Evolutionary conservation across 129 eudicot species (phyloP).

Genomic region (Smallanthus sonchifolius): DNA sequence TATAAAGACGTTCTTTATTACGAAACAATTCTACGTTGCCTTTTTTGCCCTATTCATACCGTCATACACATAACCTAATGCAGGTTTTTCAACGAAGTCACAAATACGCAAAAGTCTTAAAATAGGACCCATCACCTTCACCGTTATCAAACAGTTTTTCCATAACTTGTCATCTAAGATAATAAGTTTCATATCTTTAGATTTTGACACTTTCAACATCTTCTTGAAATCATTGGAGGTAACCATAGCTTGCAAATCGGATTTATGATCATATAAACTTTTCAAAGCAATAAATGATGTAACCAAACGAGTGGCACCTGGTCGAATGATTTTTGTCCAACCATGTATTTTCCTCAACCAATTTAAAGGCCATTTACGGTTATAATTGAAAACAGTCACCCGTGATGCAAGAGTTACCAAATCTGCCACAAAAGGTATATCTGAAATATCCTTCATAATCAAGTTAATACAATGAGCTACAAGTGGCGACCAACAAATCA

Average conservation of each 20-base stretch:
- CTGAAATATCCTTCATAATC: neutral
- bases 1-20: neutral
- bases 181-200: neutral
- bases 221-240: neutral
- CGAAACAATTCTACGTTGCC: neutral
- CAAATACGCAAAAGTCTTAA: neutral
- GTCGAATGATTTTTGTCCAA: constrained; percentile 1
- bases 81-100: neutral
- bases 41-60: neutral
- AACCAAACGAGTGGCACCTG: neutral
- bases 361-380: constrained; percentile 1
- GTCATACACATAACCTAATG: constrained; percentile 5
- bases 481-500: neutral
- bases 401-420: constrained; percentile 1
- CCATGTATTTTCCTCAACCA: constrained; percentile 1
- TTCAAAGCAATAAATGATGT: constrained; percentile 1
- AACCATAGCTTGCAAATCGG: constrained; percentile 5
- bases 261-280: neutral
- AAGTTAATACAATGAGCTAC: neutral
- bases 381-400: neutral
- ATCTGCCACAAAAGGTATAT: neutral
- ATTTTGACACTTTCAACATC: neutral
- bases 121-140: neutral
- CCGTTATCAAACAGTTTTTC: neutral
- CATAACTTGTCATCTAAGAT: neutral